Percentiles rank a stretch among this genome's conserved stretches.
Conservation (phyloP, 345 rosid genomes). For the Gossypium raimondii region DNA sequence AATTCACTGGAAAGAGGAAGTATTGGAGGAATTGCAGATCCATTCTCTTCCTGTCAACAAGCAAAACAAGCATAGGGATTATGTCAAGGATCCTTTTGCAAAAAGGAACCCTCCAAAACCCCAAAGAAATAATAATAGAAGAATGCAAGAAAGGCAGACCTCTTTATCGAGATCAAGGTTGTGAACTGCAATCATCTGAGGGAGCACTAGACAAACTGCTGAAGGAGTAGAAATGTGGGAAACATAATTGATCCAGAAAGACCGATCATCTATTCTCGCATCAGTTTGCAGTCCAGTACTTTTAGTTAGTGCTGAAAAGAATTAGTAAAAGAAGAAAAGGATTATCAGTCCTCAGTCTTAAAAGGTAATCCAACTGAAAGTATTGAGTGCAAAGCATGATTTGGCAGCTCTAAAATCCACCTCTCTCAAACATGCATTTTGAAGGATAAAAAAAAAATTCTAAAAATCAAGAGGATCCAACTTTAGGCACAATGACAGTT, state of each 20-base stretch:
- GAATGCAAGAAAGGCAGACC: not conserved
- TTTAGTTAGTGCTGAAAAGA: slow-evolving; percentile 70
- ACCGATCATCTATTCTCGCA: slow-evolving; percentile 85
- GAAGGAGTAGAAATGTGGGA: slow-evolving; percentile 66
- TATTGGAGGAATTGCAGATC: slow-evolving; percentile 47
- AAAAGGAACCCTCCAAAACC: not conserved
- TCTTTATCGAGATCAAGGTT: slow-evolving; percentile 49
- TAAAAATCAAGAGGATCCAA: not conserved
- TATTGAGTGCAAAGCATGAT: not conserved
- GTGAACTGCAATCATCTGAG: slow-evolving; percentile 83
- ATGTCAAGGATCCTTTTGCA: not conserved
- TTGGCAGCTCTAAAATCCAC: not conserved
- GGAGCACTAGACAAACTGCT: slow-evolving; percentile 75
- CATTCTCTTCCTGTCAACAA: slow-evolving; percentile 52
- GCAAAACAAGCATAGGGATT: not conserved
- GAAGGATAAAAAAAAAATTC: not conserved
- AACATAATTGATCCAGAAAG: slow-evolving; percentile 76
- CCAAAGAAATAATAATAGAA: not conserved
- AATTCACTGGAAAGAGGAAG: slow-evolving; percentile 86
- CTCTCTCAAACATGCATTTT: not conserved
- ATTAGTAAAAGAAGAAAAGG: not conserved
- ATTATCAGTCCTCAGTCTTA: not conserved
- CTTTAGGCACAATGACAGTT: not conserved
- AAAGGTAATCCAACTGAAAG: slow-evolving; percentile 5
- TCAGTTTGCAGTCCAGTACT: slow-evolving; percentile 67